Evolutionary conservation across 1,139 yeast genomes (phyloP).

Genomic region (Candida sojae): DNA sequence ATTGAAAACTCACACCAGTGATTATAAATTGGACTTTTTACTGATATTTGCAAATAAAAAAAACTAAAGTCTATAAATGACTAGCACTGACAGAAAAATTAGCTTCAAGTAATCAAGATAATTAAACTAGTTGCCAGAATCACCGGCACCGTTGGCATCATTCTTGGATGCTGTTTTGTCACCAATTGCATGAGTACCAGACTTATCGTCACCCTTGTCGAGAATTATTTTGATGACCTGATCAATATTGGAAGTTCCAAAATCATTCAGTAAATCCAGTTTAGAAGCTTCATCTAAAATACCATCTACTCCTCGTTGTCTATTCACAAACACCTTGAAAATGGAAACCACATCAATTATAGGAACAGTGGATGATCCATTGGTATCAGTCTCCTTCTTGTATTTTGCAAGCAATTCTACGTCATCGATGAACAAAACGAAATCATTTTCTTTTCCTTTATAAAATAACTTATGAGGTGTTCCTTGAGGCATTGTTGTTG

Average conservation of each 20-base stretch:
- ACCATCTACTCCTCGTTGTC: constrained; percentile 72
- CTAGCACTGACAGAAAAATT: neutral
- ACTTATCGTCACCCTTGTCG: constrained; percentile 53
- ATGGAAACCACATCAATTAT: constrained; percentile 64
- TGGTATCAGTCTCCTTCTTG: constrained; percentile 23
- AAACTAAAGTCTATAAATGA: neutral
- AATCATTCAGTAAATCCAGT: constrained; percentile 62
- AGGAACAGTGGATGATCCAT: constrained; percentile 55
- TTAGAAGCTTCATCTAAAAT: constrained; percentile 73
- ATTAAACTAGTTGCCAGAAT: constrained; percentile 24
- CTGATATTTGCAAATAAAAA: neutral
- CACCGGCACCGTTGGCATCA: constrained; percentile 40
- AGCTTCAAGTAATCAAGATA: neutral
- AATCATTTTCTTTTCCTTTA: constrained; percentile 65
- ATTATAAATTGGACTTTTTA: constrained; percentile 2
- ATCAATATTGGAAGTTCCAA: constrained; percentile 54
- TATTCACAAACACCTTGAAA: constrained; percentile 62
- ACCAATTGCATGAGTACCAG: constrained; percentile 20
- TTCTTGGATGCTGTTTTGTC: constrained; percentile 28
- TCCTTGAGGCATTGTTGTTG: constrained; percentile 17
- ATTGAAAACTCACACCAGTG: constrained; percentile 2
- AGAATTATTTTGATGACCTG: constrained; percentile 57
- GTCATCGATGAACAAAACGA: constrained; percentile 64
- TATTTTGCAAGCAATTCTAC: constrained; percentile 49
- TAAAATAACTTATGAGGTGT: constrained; percentile 55